These are phyloP conservation scores for Colletotrichum costaricense DNA, from an alignment of 2,329 filamentous ascomycete species.

Conservation along the genomic window DNA sequence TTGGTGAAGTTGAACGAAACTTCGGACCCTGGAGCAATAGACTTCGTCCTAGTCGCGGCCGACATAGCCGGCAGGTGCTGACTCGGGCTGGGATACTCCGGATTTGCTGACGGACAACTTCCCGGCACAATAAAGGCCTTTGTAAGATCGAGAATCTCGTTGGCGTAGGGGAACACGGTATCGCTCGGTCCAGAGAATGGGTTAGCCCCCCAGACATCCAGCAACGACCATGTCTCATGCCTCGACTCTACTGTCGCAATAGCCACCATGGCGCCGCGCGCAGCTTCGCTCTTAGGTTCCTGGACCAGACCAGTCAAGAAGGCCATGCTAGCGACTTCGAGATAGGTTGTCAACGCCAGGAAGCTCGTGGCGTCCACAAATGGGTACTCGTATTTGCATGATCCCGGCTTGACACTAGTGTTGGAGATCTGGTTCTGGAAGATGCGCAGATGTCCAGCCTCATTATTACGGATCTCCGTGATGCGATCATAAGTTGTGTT, in stretches of 20 bases:
- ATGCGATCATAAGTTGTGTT: neutral
- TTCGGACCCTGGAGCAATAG: neutral
- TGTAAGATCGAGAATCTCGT: neutral
- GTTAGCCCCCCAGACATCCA: constrained; percentile 40
- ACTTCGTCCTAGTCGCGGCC: neutral
- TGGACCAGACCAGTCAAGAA: constrained; percentile 51
- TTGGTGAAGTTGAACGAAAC: neutral
- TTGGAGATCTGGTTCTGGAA: constrained; percentile 55
- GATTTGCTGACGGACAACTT: neutral
- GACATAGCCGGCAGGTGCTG: neutral
- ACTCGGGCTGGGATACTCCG: neutral
- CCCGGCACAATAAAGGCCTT: neutral
- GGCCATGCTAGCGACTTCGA: constrained; percentile 52
- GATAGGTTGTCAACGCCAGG: constrained; percentile 44
- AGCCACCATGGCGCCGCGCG: constrained; percentile 49
- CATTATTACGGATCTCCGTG: constrained; percentile 53
- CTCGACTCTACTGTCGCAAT: constrained; percentile 51
- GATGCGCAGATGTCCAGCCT: constrained; percentile 56
- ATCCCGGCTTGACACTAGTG: constrained; percentile 51
- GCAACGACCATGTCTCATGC: constrained; percentile 54
- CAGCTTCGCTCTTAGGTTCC: constrained; percentile 45
- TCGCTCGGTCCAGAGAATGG: constrained; percentile 2
- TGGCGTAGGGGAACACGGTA: neutral
- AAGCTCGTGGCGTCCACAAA: neutral
- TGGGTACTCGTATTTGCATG: constrained; percentile 1